Evolutionary conservation across 1,139 yeast genomes (phyloP).

Genomic region (Ogataea hybrid): DNA sequence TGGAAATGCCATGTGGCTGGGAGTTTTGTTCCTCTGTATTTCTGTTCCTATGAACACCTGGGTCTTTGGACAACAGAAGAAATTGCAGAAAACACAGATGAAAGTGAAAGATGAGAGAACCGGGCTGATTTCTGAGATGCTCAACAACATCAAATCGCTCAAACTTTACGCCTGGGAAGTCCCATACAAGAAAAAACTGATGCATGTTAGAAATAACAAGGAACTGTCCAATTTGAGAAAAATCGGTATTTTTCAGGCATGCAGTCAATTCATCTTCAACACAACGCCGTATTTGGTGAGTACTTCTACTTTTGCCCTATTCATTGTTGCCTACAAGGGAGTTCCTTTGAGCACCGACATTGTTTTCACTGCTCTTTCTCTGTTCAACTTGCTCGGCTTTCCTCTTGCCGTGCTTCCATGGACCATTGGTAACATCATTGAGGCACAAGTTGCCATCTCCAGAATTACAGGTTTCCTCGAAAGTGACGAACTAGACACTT

Average conservation of each 20-base stretch:
- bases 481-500: slow-evolving; percentile 77
- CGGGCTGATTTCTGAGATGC: slow-evolving; percentile 76
- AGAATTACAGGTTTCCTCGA: slow-evolving; percentile 75
- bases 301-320: slow-evolving; percentile 86
- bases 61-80: slow-evolving; percentile 72
- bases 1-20: slow-evolving; percentile 97
- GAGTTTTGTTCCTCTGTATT: slow-evolving; percentile 76
- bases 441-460: slow-evolving; percentile 82
- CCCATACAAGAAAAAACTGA: slow-evolving; percentile 73
- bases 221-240: slow-evolving; percentile 76
- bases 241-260: slow-evolving; percentile 77
- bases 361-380: slow-evolving; percentile 91
- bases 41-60: slow-evolving; percentile 84
- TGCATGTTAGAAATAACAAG: slow-evolving; percentile 81
- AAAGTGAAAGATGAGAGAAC: slow-evolving; percentile 67
- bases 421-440: slow-evolving; percentile 82
- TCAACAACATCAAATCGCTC: slow-evolving; percentile 87
- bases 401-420: slow-evolving; percentile 94
- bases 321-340: slow-evolving; percentile 58
- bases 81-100: slow-evolving; percentile 75
- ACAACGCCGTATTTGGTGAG: slow-evolving; percentile 91
- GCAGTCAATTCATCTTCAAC: slow-evolving; percentile 75
- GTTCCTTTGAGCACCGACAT: slow-evolving; percentile 82
- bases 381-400: slow-evolving; percentile 82
- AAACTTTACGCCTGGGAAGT: slow-evolving; percentile 94